Evolutionary conservation across 768 basidiomycete genomes (phyloP).

Genomic region (Mycena epipterygia): DNA sequence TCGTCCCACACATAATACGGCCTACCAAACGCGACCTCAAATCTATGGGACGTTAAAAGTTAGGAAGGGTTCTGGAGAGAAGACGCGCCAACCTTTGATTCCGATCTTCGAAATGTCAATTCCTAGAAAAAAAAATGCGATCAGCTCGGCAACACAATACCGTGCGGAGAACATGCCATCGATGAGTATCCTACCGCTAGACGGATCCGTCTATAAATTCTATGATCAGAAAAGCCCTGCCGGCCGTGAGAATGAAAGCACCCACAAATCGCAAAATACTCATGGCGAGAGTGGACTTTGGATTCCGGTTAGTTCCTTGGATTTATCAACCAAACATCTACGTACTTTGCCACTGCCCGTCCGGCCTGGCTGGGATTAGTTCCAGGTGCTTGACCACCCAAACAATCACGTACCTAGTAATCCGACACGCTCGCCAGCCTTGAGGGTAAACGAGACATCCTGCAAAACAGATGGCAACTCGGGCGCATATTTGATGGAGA

Average conservation of each 20-base stretch:
- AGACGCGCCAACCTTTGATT: conserved; percentile 49
- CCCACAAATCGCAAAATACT: conserved; percentile 73
- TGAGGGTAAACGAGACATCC: conserved; percentile 80
- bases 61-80: not conserved
- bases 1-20: no score
- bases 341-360: no score
- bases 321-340: no score
- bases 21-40: conserved; percentile 28
- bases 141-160: not conserved
- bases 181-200: conserved; percentile 70
- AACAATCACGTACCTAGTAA: conserved; percentile 79
- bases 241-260: not conserved
- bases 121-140: conserved; percentile 36
- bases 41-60: not conserved
- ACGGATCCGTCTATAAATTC: conserved; percentile 65
- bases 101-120: conserved; percentile 78
- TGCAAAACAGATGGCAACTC: conserved; percentile 88
- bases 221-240: not conserved
- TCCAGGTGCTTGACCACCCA: no score
- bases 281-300: conserved; percentile 77
- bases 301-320: conserved; percentile 51
- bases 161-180: conserved; percentile 52
- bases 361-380: no score
- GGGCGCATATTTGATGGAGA: conserved; percentile 87
- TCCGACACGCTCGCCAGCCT: conserved; percentile 82